Base-by-base conservation (phyloP, 345 rosid species). In the Carallia pectinifolia region DNA sequence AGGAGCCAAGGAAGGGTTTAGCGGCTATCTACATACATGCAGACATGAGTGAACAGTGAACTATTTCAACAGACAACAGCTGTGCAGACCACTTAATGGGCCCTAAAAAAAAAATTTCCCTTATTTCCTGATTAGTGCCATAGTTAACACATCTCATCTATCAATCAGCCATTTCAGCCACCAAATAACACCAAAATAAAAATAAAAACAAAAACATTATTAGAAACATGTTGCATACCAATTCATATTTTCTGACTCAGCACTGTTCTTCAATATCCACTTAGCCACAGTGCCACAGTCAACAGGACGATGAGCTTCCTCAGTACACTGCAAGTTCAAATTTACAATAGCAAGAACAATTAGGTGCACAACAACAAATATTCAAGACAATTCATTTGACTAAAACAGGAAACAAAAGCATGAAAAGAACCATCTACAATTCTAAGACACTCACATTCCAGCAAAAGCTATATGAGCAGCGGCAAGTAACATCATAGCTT, bases 251-350 rank as follows among this genome's bases (percentile, higher is more conserved):
- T 96, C 99, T 73, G 98, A 90, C 79, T 96, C 98, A 0, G 98
- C 99, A 53, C 93, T 85, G 78, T 96, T 96, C 86, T 92, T 96
- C 83, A 90, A 69, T 67, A 92, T 88, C 99, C 99, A 96, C 84
- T 87, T 86, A 52, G 82, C 71, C 58, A 96, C 98, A 58, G 99
- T 96, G 69, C 82, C 77, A 76, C 99, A 96, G 71, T 96, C 98
- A 65, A 96, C 98, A 39, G 99, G 99, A 68, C 98, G 95, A 75
- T 96, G 99, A 68, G 98, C 97, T 84, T 96, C 99, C 74, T 92
- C 97, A 18, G 97, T 84, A 79, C 99, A 96, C 99, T 96, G 89
- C 71, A 44, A 62, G 33, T 33, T 68, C 29, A 61, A 61, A 29
- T 44, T 48, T n/a, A 27, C 33, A 55, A 16, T 18, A 4, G 37